Evolutionary conservation across 2,329 filamentous ascomycete species (phyloP).

Genomic region (Ciborinia camelliae): DNA sequence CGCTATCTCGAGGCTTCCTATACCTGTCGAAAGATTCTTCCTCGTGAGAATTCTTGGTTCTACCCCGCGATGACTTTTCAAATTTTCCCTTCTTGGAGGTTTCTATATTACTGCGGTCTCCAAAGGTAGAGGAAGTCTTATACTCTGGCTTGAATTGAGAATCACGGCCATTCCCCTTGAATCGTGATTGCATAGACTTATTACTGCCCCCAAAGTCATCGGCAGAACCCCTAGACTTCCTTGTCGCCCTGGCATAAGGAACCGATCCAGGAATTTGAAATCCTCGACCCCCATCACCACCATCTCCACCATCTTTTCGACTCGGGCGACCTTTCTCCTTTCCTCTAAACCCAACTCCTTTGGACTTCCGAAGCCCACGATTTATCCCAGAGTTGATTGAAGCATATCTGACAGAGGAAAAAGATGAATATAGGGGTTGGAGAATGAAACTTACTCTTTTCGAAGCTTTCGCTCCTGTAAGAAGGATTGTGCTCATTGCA

Average conservation of each 20-base stretch:
- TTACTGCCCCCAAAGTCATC: background rate
- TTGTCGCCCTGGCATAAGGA: background rate
- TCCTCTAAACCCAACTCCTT: constrained; percentile 35
- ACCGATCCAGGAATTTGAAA: background rate
- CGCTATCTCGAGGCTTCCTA: background rate
- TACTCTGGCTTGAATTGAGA: background rate
- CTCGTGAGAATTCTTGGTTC: background rate
- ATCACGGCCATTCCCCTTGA: background rate
- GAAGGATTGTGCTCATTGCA: constrained; percentile 30
- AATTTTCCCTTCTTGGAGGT: background rate
- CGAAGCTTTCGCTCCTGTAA: constrained; percentile 21
- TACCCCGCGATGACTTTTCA: background rate
- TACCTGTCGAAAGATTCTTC: background rate
- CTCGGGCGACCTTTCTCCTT: constrained; percentile 20
- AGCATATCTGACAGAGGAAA: constrained; percentile 41
- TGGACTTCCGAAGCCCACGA: constrained; percentile 57
- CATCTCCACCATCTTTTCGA: background rate
- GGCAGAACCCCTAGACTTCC: background rate
- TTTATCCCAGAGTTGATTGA: constrained; percentile 68
- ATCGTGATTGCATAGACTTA: background rate
- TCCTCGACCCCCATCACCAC: background rate
- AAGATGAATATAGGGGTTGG: constrained; percentile 16
- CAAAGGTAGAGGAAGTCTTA: background rate
- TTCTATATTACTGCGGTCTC: background rate
- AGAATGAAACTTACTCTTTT: constrained; percentile 12